Conservation (phyloP, 2,329 filamentous ascomycete species). For the Ascocoryne sarcoides region DNA sequence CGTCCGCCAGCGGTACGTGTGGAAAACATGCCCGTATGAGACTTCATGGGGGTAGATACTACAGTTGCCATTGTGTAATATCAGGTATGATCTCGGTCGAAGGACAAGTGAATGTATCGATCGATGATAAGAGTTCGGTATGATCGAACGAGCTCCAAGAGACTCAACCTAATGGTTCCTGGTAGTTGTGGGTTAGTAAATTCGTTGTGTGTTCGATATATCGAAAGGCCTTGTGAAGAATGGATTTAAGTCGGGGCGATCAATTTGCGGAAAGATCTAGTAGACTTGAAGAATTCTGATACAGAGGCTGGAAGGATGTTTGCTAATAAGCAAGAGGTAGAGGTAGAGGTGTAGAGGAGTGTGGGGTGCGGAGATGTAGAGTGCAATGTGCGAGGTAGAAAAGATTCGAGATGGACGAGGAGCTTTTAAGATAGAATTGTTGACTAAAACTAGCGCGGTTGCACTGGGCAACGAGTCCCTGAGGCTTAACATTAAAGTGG, state of each 20-base stretch:
- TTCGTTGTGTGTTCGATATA: conserved; percentile 39
- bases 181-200: conserved; percentile 40
- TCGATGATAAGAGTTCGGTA: conserved; percentile 29
- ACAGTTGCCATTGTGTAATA: conserved; percentile 66
- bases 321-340: conserved; percentile 18
- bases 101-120: conserved; percentile 42
- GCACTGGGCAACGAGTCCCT: conserved; percentile 1
- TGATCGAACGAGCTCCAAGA: conserved; percentile 47
- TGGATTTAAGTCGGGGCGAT: conserved; percentile 39
- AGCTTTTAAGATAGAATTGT: conserved; percentile 1
- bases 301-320: conserved; percentile 20
- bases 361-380: conserved; percentile 23
- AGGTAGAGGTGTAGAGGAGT: conserved; percentile 27
- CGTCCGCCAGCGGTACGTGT: conserved; percentile 88
- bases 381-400: conserved; percentile 24
- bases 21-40: conserved; percentile 86
- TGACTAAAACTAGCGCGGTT: conserved; percentile 14
- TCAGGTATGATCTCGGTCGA: conserved; percentile 35
- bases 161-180: conserved; percentile 52
- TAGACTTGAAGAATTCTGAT: conserved; percentile 28
- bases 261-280: conserved; percentile 43
- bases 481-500: no score
- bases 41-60: conserved; percentile 89
- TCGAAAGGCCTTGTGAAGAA: conserved; percentile 38
- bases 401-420: conserved; percentile 4